phyloP scores from a whole-genome alignment of 108 stramenopile genomes.

The Chaetoceros tenuissimus region DNA sequence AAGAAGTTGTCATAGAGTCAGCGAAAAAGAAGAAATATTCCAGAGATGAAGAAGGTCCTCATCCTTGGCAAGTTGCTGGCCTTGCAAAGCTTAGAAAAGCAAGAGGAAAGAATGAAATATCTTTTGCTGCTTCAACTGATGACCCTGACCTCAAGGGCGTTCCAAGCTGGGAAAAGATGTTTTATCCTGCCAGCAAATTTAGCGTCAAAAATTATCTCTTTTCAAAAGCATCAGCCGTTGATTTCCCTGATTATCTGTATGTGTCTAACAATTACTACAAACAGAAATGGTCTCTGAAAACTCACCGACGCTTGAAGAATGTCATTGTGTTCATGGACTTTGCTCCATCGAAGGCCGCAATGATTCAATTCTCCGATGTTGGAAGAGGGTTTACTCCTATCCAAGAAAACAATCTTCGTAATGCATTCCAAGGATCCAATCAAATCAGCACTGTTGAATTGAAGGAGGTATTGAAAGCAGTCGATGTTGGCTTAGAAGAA shows the following conservation, averaged over 20 bases:
- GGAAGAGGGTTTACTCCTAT: conserved; percentile 71
- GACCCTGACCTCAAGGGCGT: background rate
- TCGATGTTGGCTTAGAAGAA: conserved; percentile 90
- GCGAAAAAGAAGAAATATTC: conserved; percentile 94
- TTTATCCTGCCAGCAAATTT: conserved; percentile 92
- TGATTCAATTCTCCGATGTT: conserved; percentile 59
- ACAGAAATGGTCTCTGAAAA: conserved; percentile 86
- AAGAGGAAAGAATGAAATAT: background rate
- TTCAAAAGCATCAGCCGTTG: conserved; percentile 49
- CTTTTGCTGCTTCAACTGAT: background rate
- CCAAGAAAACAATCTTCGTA: conserved; percentile 83
- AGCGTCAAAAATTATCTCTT: conserved; percentile 92
- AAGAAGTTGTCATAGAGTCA: conserved; percentile 87
- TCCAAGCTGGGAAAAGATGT: conserved; percentile 63
- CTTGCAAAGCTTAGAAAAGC: background rate
- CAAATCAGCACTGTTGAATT: conserved; percentile 82
- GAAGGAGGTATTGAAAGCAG: conserved; percentile 78
- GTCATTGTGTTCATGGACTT: conserved; percentile 95
- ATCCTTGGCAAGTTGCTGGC: conserved; percentile 77
- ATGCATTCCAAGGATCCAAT: conserved; percentile 81
- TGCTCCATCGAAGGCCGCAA: conserved; percentile 48
- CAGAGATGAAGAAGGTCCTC: conserved; percentile 91
- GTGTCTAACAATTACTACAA: conserved; percentile 96
- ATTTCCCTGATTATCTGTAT: conserved; percentile 81
- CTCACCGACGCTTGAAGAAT: conserved; percentile 95